phyloP scores from a whole-genome alignment of 352 stramenopile species.

The Phytopythium litorale region DNA sequence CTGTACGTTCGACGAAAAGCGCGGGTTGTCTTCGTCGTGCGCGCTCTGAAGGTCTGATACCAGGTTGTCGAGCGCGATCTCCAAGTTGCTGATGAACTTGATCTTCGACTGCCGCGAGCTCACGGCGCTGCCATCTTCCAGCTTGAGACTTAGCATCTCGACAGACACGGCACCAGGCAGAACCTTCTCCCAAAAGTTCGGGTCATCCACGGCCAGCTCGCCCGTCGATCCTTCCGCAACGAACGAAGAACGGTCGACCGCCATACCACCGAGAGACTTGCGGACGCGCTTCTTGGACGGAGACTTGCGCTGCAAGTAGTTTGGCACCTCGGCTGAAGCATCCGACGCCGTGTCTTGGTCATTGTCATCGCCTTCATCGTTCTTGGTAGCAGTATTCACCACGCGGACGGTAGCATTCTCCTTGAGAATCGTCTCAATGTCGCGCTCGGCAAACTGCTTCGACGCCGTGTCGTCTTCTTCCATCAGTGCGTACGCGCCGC shows the following conservation, averaged over 20 bases:
- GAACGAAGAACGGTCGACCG: conserved; percentile 88
- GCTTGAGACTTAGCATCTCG: conserved; percentile 83
- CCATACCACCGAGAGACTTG: conserved; percentile 77
- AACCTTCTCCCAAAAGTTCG: conserved; percentile 96
- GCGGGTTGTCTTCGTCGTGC: conserved; percentile 37
- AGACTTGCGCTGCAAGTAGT: conserved; percentile 30
- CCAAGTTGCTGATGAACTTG: conserved; percentile 87
- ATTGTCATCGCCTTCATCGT: conserved; percentile 24
- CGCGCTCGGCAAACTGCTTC: conserved; percentile 91
- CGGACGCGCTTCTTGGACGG: conserved; percentile 47
- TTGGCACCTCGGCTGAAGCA: conserved; percentile 4
- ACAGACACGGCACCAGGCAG: conserved; percentile 80
- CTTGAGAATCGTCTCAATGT: conserved; percentile 96
- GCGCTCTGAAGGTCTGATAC: conserved; percentile 56
- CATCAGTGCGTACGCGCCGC: conserved; percentile 98
- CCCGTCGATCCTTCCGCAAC: conserved; percentile 88
- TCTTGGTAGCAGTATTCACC: conserved; percentile 32
- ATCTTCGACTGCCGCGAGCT: conserved; percentile 82
- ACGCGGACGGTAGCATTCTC: conserved; percentile 81
- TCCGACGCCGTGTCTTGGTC: conserved; percentile 9
- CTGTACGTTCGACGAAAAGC: conserved; percentile 52
- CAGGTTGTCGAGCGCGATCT: conserved; percentile 70
- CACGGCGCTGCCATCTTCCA: conserved; percentile 83
- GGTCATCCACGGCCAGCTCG: conserved; percentile 94
- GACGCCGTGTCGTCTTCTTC: conserved; percentile 95